Base-by-base conservation (phyloP, 2,329 filamentous ascomycete species). In the Xylariaceae sp. region DNA sequence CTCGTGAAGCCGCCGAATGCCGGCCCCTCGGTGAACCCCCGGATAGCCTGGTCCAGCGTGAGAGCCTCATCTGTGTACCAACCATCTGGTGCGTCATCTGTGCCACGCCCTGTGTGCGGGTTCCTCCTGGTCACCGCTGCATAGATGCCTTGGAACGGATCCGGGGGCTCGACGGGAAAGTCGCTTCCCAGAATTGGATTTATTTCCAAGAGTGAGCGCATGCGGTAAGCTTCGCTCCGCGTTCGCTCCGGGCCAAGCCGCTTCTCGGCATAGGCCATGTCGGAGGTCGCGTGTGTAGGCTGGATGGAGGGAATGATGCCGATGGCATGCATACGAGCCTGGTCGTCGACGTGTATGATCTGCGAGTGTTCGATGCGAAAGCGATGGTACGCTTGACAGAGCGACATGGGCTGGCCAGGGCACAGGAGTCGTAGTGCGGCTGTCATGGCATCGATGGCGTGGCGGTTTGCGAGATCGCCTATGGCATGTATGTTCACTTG, bases 401-500 rank as follows among this genome's bases (percentile, higher is more conserved):
- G 55, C 9, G 67, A 56, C n/a, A 71, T 63, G 18, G 60, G 48
- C 37, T 60, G 43, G 36, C 57, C 48, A 12, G 73, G 70, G 47
- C 82, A 85, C 15, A 76, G 54, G 16, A 67, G 55, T n/a, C 65
- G 60, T 4, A 85, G 69, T 9, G 78, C 76, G 6, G 69, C 66
- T 35, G 78, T 71, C 38, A 86, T 73, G 8, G 82, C 80, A 50
- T 84, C 74, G 34, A 87, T 64, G 42, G 80, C 79, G 24, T 78
- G 67, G 19, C 81, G 73, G 56, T 85, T 85, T 13, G 83, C 83
- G 4, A 78, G 68, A 59, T 87, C 83, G 8, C 83, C 83, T 43
- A 87, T 87, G 36, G 82, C 83, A 59, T 87, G 83, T 45, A 87
- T 83, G 54, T 83, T 84, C 42, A 87, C 81, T 56, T 87, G 83